These are phyloP conservation scores for Aspergillus cejpii DNA, from an alignment of 2,329 filamentous ascomycete genomes.

Conservation along the genomic window DNA sequence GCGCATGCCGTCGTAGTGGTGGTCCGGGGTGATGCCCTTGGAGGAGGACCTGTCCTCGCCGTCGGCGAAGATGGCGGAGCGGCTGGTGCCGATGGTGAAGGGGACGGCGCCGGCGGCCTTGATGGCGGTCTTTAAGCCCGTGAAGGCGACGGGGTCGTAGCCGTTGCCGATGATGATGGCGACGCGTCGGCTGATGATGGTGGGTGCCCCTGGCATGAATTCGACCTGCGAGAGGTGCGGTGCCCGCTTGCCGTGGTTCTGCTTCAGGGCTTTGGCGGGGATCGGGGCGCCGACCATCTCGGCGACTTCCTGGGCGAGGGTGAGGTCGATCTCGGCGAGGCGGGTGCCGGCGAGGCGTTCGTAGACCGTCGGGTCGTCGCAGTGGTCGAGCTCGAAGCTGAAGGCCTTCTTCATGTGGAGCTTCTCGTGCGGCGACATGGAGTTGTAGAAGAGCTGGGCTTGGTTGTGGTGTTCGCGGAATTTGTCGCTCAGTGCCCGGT, in stretches of 20 bases:
- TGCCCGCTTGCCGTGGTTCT: conserved; percentile 63
- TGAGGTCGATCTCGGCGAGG: conserved; percentile 63
- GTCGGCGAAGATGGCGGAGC: conserved; percentile 58
- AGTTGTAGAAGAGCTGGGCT: not conserved
- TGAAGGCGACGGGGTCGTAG: conserved; percentile 61
- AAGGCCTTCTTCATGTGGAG: not conserved
- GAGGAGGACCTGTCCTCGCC: conserved; percentile 45
- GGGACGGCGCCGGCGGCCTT: conserved; percentile 58
- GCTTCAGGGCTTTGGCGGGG: conserved; percentile 47
- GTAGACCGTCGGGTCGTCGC: conserved; percentile 73
- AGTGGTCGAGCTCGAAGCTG: conserved; percentile 42
- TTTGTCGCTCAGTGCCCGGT: conserved; percentile 39
- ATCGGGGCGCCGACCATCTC: conserved; percentile 63
- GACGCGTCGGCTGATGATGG: conserved; percentile 63
- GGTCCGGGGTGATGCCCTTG: conserved; percentile 54
- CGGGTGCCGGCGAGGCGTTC: conserved; percentile 58
- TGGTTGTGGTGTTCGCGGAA: not conserved
- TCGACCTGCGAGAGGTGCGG: conserved; percentile 59
- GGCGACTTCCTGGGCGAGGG: conserved; percentile 62
- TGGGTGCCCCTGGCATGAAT: conserved; percentile 56
- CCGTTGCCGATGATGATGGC: conserved; percentile 73
- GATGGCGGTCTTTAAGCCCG: conserved; percentile 58
- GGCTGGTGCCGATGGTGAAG: conserved; percentile 64
- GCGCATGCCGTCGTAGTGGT: conserved; percentile 72
- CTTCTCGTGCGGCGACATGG: not conserved